Evolutionary conservation across 2,329 filamentous ascomycete species (phyloP).

Genomic region (Aureobasidium sp.): DNA sequence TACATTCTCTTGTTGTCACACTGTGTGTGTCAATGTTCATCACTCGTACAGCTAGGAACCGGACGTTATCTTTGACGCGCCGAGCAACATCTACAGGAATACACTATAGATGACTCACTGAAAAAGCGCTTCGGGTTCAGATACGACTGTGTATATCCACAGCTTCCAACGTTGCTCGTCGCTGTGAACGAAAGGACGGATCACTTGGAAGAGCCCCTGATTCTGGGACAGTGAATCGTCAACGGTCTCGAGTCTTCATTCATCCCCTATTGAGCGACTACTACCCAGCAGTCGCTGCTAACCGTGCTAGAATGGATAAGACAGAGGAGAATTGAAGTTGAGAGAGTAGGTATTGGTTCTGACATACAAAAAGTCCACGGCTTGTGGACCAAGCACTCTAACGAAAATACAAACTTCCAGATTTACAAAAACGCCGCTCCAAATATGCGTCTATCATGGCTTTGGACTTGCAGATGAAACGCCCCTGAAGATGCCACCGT

Average conservation of each 20-base stretch:
- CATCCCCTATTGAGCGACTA: neutral
- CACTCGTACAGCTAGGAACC: neutral
- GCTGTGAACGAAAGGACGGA: neutral
- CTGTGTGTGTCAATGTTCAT: neutral
- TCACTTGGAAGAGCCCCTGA: neutral
- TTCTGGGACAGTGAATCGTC: neutral
- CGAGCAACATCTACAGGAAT: neutral
- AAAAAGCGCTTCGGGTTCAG: no score
- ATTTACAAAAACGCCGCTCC: slow-evolving; percentile 8
- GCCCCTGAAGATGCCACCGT: neutral
- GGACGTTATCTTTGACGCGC: neutral
- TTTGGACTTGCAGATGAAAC: slow-evolving; percentile 5
- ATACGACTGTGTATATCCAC: neutral
- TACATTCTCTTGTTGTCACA: neutral
- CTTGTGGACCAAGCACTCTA: neutral
- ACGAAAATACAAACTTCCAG: slow-evolving; percentile 1
- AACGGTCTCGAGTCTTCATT: neutral
- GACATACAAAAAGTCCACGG: slow-evolving; percentile 12
- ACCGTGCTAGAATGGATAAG: neutral
- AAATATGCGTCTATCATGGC: slow-evolving; percentile 12
- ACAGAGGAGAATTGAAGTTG: neutral
- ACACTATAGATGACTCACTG: neutral
- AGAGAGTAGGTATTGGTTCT: neutral
- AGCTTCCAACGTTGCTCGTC: neutral
- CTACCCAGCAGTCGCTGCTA: neutral